Evolutionary conservation across 1,284 basidiomycete species (phyloP), one percentile per base, ranked within the genome.

Genomic region (Lignosus rhinocerotis): DNA sequence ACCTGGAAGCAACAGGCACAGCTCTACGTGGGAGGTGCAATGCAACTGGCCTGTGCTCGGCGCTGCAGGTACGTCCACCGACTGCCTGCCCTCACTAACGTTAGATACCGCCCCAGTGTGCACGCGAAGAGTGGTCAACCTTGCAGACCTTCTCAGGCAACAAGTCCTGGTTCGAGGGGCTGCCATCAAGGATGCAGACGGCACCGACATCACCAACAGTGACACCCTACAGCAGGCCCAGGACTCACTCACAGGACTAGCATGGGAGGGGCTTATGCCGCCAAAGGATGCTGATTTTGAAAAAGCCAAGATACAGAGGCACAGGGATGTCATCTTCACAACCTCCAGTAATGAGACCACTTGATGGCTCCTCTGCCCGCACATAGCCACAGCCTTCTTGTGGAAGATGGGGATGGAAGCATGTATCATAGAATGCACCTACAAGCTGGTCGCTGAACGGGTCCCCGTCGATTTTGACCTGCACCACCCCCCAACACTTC

Each of bases 381-480:
- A 48, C 2, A 42, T 56, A 0, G 48, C 50, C 17, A 49, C 33
- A 21, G 17, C 51, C n/a, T 61, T 61, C 45, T 48, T 55, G 3
- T 16, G 36, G 25, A 51, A 51, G 47, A 53, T 61, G 55, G 55
- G 55, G 1, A 17, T 44, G 31, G 16, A 17, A 1, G 55, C 52
- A 3, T 36, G 19, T 30, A 31, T 61, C 9, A 21, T 55, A n/a
- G 44, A 48, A 8, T 31, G 49, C 21, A 41, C 21, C 2, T 61
- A 55, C 49, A 54, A 39, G 41, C 44, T 61, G 8, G 51, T 61
- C 1, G 59, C 51, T 0, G 54, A 56, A 42, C 17, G 46, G 5
- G 54, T 53, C 1, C 54, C 58, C 0, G 31, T 53, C 11, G n/a
- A 21, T 0, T 60, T 60, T 36, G 34, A 56, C 48, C 59, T 55